These are phyloP conservation scores for Ogataea saltuana DNA, from an alignment of 805 yeast species.

Conservation along the genomic window DNA sequence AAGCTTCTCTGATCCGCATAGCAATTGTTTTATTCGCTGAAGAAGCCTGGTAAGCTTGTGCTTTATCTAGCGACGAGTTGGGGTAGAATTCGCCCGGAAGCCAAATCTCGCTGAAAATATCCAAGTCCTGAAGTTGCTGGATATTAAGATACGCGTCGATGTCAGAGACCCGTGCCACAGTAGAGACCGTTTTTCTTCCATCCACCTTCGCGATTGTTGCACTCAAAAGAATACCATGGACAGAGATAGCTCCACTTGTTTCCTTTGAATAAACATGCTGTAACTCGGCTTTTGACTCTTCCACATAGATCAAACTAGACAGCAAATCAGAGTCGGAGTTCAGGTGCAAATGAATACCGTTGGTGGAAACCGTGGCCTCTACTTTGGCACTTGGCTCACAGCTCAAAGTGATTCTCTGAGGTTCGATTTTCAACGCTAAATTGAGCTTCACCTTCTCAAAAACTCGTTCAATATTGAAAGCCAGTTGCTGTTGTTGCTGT, in stretches of 20 bases:
- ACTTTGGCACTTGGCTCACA: slow-evolving; percentile 96
- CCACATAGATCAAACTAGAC: slow-evolving; percentile 47
- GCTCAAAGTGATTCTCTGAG: slow-evolving; percentile 74
- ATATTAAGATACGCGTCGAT: slow-evolving; percentile 67
- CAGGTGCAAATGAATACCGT: slow-evolving; percentile 61
- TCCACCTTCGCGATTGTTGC: slow-evolving; percentile 47
- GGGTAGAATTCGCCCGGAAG: slow-evolving; percentile 45
- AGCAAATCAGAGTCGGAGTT: slow-evolving; percentile 48
- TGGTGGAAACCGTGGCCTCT: slow-evolving; percentile 77
- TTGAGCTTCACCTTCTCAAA: slow-evolving; percentile 60
- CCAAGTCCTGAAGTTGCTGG: slow-evolving; percentile 84
- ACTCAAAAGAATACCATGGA: slow-evolving; percentile 49
- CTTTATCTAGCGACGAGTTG: slow-evolving; percentile 19
- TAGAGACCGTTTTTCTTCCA: slow-evolving; percentile 43
- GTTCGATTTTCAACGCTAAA: slow-evolving; percentile 62
- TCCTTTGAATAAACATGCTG: slow-evolving; percentile 93
- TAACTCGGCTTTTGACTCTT: slow-evolving; percentile 65
- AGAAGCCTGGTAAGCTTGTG: slow-evolving; percentile 2
- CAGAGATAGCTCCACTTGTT: slow-evolving; percentile 67
- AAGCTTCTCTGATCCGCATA: slow-evolving; percentile 53
- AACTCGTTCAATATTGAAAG: slow-evolving; percentile 44
- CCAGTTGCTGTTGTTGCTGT: slow-evolving; percentile 11
- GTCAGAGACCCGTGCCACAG: slow-evolving; percentile 51
- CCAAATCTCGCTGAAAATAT: slow-evolving; percentile 84
- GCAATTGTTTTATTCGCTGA: slow-evolving; percentile 39